A percentile compares a stretch with the other conserved stretches of the same genome.
Conservation (phyloP, 2,329 filamentous ascomycete genomes). For the Xylaria sp. region DNA sequence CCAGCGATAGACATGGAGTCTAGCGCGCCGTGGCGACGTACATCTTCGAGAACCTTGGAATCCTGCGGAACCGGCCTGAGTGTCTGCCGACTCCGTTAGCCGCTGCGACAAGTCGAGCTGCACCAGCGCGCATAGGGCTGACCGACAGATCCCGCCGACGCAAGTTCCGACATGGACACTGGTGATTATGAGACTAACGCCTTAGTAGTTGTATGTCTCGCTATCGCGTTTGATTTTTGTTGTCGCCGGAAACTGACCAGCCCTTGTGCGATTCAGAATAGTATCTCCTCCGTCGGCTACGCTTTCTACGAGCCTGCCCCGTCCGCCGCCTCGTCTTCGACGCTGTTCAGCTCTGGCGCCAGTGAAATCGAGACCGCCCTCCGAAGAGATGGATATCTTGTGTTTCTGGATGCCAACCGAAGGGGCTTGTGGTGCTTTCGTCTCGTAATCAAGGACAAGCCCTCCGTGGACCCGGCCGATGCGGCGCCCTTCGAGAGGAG, state of each 20-base stretch:
- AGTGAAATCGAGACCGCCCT: slow-evolving; percentile 58
- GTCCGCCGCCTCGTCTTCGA: slow-evolving; percentile 46
- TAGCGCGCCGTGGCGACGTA: slow-evolving; percentile 38
- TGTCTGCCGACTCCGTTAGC: slow-evolving; percentile 28
- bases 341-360: slow-evolving; percentile 52
- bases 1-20: slow-evolving; percentile 41
- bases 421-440: slow-evolving; percentile 62
- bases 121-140: slow-evolving; percentile 17
- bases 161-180: slow-evolving; percentile 63
- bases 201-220: slow-evolving; percentile 58
- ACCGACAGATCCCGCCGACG: slow-evolving; percentile 33
- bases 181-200: slow-evolving; percentile 68
- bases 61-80: slow-evolving; percentile 14
- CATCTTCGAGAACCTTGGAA: slow-evolving; percentile 32
- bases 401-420: slow-evolving; percentile 57
- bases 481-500: slow-evolving; percentile 44
- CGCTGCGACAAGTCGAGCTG: slow-evolving; percentile 19
- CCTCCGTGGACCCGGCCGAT: slow-evolving; percentile 30
- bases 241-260: slow-evolving; percentile 22
- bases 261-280: slow-evolving; percentile 50
- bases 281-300: slow-evolving; percentile 60
- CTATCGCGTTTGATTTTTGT: background rate
- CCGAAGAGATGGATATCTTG: slow-evolving; percentile 58
- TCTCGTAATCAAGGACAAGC: slow-evolving; percentile 50
- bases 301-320: slow-evolving; percentile 57